Evolutionary conservation across 352 stramenopile genomes (phyloP), one percentile per base, ranked within the genome.

Genomic region (Phytopythium montanum): DNA sequence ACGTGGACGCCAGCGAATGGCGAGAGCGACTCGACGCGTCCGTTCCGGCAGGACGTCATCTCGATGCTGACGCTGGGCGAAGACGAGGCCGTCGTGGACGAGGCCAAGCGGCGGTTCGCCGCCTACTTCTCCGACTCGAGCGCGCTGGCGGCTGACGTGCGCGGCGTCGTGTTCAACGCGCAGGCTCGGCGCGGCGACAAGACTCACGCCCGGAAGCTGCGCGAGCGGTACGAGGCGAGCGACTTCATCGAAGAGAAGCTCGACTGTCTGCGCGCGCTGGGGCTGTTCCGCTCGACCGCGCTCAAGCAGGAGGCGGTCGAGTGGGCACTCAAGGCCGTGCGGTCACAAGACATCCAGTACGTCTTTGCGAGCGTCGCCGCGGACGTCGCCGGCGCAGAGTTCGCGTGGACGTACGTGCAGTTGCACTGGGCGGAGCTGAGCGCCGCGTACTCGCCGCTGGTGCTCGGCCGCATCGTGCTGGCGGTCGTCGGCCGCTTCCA

Each of bases 211-310:
- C 56, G 68, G 49, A 68, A 75, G 54, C 67, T 88, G 12, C 77
- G 74, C n/a, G 62, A 72, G 28, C 66, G 79, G 28, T 92, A 90
- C 67, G 80, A 89, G 41, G 72, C 79, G 29, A 88, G 75, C 59
- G 81, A 90, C 54, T 90, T 93, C 57, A 87, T 88, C 53, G 79
- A 94, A 56, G 77, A 94, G 65, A 90, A 92, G 62, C 65, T 89
- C 53, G 78, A 92, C 69, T 92, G 82, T 41, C 66, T 94, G 18
- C 73, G 70, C n/a, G 80, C 84, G 26, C 72, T 95, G 13, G 85
- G 83, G 23, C 68, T 87, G 31, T 75, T 87, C 57, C 76, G 82
- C 59, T 76, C 75, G 9, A 39, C 80, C 31, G 75, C 77, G 8
- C 56, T 87, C 23, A 90, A 94, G 74, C 68, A 63, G 38, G 70